Base-by-base conservation (phyloP, 2,329 filamentous ascomycete genomes). In the Fusarium pseudograminearum region DNA sequence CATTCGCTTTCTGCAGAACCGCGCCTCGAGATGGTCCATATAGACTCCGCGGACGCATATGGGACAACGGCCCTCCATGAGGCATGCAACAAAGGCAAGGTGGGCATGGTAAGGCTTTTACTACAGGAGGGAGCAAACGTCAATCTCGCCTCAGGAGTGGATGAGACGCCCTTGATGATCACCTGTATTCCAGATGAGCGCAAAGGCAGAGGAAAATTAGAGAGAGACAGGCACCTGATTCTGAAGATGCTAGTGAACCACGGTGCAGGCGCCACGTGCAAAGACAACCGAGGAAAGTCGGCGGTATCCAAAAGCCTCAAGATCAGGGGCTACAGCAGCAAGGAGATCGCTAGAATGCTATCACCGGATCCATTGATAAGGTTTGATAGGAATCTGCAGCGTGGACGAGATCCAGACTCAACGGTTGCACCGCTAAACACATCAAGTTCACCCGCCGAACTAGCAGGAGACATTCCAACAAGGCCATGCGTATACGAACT, bases 61-160 rank as follows among this genome's bases (percentile, higher is more conserved):
- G 60, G 53, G 14, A 31, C 47, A 40, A 65, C 62, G 18, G 62
- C 54, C 18, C 47, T 65, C 2, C 62, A 65, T 15, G 44, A 58
- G n/a, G 60, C 62, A 16, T 65, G 62, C 7, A 47, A 65, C 12
- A 65, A 26, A 33, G 62, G 60, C 11, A 65, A 59, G 9, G 34
- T 38, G 15, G 26, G 48, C 2, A 41, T 65, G 22, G 62, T 65
- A 5, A n/a, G 48, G 15, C 47, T 59, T 16, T 30, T 65, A 4
- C 36, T 72, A 53, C 33, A 33, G 2, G 60, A 65, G n/a, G 60
- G 46, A 2, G 62, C 62, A 10, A n/a, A 64, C n/a, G 41, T 64
- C 3, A 52, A 65, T n/a, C 4, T 64, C 2, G 31, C 48, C 10
- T 53, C 61, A 7, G 59, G 52, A 7, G 31, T 42, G 5, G 42